Evolutionary conservation across 1,284 basidiomycete species (phyloP).

Genomic region (Xanthoconium separans): DNA sequence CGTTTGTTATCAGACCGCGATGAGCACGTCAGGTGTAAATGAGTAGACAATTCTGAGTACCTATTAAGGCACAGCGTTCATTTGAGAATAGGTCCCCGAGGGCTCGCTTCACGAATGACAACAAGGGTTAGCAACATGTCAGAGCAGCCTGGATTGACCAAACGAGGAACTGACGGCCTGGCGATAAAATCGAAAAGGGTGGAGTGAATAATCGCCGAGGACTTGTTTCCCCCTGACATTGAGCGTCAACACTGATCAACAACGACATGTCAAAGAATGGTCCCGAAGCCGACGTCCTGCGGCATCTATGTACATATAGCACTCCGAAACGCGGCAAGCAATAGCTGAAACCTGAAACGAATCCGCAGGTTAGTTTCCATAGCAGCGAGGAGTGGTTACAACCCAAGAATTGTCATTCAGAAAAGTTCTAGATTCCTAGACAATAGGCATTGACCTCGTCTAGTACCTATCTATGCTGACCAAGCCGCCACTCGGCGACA

Average conservation of each 20-base stretch:
- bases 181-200: not conserved
- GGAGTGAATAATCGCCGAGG: too few relatives aligned
- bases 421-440: not conserved
- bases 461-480: conserved; percentile 6
- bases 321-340: not conserved
- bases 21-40: not conserved
- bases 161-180: not conserved
- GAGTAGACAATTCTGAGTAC: not conserved
- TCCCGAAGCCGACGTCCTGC: too few relatives aligned
- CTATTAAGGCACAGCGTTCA: not conserved
- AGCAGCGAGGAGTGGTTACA: not conserved
- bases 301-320: not conserved
- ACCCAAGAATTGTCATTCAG: not conserved
- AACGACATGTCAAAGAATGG: too few relatives aligned
- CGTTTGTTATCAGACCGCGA: conserved; percentile 4
- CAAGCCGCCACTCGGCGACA: not conserved
- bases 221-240: too few relatives aligned
- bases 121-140: not conserved
- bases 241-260: too few relatives aligned
- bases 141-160: not conserved
- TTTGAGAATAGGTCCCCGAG: not conserved
- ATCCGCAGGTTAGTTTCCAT: not conserved
- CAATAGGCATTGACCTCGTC: not conserved
- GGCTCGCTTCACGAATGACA: not conserved
- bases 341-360: not conserved